phyloP scores from a whole-genome alignment of 495 filamentous ascomycete species.

The Penicillium chermesinum region DNA sequence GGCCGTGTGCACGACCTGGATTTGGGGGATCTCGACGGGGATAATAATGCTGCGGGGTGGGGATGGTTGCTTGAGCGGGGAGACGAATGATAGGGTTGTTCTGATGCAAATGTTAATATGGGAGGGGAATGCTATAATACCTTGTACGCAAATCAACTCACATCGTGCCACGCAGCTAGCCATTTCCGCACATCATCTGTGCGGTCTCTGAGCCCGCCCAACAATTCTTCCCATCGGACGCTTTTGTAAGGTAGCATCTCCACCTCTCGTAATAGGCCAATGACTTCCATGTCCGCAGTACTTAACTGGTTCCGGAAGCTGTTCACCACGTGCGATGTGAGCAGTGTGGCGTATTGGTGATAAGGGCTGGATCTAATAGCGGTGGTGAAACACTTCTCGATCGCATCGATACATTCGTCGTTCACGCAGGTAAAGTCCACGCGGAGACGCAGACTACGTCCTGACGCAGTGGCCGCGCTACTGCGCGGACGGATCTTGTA shows the following conservation, averaged over 20 bases:
- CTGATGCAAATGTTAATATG: slow-evolving; percentile 14
- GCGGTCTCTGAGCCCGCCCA: slow-evolving; percentile 37
- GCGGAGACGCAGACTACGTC: slow-evolving; percentile 56
- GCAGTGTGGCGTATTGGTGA: slow-evolving; percentile 39
- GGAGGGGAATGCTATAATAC: background rate
- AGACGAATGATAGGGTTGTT: slow-evolving; percentile 34
- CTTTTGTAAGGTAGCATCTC: slow-evolving; percentile 35
- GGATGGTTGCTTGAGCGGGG: slow-evolving; percentile 28
- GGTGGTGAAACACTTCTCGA: slow-evolving; percentile 37
- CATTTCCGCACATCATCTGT: slow-evolving; percentile 34
- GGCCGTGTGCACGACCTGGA: slow-evolving; percentile 79
- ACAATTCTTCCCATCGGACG: slow-evolving; percentile 37
- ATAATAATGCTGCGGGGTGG: slow-evolving; percentile 43
- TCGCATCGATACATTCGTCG: slow-evolving; percentile 48
- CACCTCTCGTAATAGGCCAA: slow-evolving; percentile 43
- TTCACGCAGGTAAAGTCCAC: slow-evolving; percentile 75
- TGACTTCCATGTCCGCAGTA: slow-evolving; percentile 52
- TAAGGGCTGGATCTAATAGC: slow-evolving; percentile 43
- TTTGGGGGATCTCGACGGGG: slow-evolving; percentile 76
- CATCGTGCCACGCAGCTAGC: slow-evolving; percentile 46
- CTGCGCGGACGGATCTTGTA: slow-evolving; percentile 59
- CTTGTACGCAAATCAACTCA: slow-evolving; percentile 22
- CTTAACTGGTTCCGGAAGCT: slow-evolving; percentile 49
- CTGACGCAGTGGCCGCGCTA: slow-evolving; percentile 32
- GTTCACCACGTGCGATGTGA: slow-evolving; percentile 47